Conservation (phyloP, 2,329 filamentous ascomycete species). For the Leptodontidium sp. region DNA sequence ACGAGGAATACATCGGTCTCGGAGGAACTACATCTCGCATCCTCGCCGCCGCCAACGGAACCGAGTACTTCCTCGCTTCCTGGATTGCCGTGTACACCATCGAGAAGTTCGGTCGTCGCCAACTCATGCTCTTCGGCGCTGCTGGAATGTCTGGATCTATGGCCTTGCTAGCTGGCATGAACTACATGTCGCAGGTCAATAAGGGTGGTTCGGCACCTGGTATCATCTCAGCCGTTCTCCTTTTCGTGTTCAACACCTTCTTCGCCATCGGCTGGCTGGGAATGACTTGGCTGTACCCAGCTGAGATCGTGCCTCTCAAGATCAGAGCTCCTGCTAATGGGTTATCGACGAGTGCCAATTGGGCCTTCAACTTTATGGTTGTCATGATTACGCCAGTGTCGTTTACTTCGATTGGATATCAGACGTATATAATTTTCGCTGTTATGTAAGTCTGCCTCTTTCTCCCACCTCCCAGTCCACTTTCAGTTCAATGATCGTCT, state of each 20-base stretch:
- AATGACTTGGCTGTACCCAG: slow-evolving; percentile 65
- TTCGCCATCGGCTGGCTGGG: slow-evolving; percentile 61
- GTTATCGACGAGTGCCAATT: slow-evolving; percentile 51
- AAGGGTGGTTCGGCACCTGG: slow-evolving; percentile 45
- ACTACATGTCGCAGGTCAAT: slow-evolving; percentile 52
- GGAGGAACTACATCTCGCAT: slow-evolving; percentile 59
- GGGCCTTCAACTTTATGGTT: slow-evolving; percentile 66
- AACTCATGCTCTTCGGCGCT: slow-evolving; percentile 76
- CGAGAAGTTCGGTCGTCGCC: slow-evolving; percentile 69
- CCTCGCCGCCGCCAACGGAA: slow-evolving; percentile 61
- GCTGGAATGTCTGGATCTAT: slow-evolving; percentile 70
- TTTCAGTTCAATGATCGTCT: slow-evolving; percentile 53
- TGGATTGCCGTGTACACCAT: slow-evolving; percentile 52
- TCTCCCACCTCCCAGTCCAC: slow-evolving; percentile 40
- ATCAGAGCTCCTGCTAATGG: slow-evolving; percentile 66
- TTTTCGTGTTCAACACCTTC: slow-evolving; percentile 62
- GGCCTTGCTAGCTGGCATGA: slow-evolving; percentile 60
- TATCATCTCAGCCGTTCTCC: slow-evolving; percentile 43
- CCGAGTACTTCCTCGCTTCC: slow-evolving; percentile 52
- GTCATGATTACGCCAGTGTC: slow-evolving; percentile 50
- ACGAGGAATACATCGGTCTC: slow-evolving; percentile 56
- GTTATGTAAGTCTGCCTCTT: slow-evolving; percentile 37
- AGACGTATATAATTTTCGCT: slow-evolving; percentile 73
- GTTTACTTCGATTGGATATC: slow-evolving; percentile 61
- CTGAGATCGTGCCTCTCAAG: slow-evolving; percentile 61